Evolutionary conservation across 1,139 yeast species (phyloP), one percentile per base, ranked within the genome.

Genomic region (Geotrichum armillariae): DNA sequence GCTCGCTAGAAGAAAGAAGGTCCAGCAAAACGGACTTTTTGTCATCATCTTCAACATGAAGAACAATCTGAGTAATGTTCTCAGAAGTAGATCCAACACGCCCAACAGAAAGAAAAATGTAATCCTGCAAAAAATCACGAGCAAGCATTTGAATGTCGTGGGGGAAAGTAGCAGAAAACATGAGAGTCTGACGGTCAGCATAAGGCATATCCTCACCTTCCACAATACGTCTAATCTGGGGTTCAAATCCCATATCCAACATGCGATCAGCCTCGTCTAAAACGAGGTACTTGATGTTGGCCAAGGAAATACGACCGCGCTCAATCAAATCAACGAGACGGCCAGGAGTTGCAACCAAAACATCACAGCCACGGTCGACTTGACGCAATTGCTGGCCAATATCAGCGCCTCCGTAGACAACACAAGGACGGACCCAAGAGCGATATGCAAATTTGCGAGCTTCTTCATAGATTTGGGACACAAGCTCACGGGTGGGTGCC

Each of bases 191-290:
- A 77, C 99, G 86, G 65, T 85, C 79, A 53, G 88, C 95, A 60
- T 79, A 84, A 57, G 99, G 96, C 98, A 91, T 93, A 70, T 89
- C 97, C 77, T 94, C 91, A 62, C 87, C 95, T 74, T 93, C 96
- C 56, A 93, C 99, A 68, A 93, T 91, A 70, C 91, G 88, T 80
- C 99, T 88, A 68, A 93, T 93, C 79, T 93, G 99, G 59, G 98
- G 98, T 78, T 93, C 99, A 75, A 93, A 93, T 79, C 99, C 99
- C 99, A 93, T 93, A 83, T 93, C 99, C 76, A 93, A 83, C 99
- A 93, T 93, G 79, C 99, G 88, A 75, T 93, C 99, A 67, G 99
- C 99, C 79, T 93, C 99, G 74, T 93, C 99, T 60, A 93, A 79
- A 47, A 93, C 98, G 69, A 93, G 80, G 74, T 88, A 93, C 72